These are phyloP conservation scores for Sphaerulina musiva DNA, from an alignment of 2,329 filamentous ascomycete genomes.

Conservation along the genomic window DNA sequence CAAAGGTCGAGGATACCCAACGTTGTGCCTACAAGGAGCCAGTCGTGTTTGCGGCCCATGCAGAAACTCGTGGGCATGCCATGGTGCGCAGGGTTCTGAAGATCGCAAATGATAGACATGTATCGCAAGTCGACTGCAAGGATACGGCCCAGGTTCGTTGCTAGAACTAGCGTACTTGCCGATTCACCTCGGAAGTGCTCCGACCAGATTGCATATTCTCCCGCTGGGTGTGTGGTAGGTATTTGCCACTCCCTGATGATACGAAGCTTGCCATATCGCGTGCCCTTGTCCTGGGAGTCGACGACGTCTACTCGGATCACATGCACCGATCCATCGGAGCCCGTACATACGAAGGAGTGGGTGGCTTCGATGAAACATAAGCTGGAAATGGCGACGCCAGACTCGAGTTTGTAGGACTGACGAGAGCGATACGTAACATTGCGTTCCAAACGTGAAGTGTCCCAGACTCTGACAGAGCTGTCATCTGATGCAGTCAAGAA, in stretches of 20 bases:
- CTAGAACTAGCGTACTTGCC: conserved; percentile 74
- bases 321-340: conserved; percentile 81
- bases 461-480: conserved; percentile 87
- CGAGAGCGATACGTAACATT: conserved; percentile 77
- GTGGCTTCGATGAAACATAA: conserved; percentile 90
- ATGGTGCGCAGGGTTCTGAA: conserved; percentile 86
- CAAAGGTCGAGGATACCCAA: conserved; percentile 90
- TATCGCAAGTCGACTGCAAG: conserved; percentile 78
- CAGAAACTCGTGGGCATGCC: conserved; percentile 89
- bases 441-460: conserved; percentile 78
- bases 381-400: conserved; percentile 66
- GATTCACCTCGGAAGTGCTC: conserved; percentile 83
- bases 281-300: conserved; percentile 48
- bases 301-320: conserved; percentile 74
- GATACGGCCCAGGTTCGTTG: conserved; percentile 78
- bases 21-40: conserved; percentile 84
- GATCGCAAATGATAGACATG: conserved; percentile 72
- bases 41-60: conserved; percentile 76
- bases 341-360: conserved; percentile 86
- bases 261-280: conserved; percentile 70
- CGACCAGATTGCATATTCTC: conserved; percentile 79
- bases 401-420: conserved; percentile 71
- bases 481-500: conserved; percentile 93
- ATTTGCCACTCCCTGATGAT: conserved; percentile 76
- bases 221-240: conserved; percentile 39